Evolutionary conservation across 495 filamentous ascomycete species (phyloP), one percentile per base, ranked within the genome.

Genomic region (Aspergillus heteromorphus): DNA sequence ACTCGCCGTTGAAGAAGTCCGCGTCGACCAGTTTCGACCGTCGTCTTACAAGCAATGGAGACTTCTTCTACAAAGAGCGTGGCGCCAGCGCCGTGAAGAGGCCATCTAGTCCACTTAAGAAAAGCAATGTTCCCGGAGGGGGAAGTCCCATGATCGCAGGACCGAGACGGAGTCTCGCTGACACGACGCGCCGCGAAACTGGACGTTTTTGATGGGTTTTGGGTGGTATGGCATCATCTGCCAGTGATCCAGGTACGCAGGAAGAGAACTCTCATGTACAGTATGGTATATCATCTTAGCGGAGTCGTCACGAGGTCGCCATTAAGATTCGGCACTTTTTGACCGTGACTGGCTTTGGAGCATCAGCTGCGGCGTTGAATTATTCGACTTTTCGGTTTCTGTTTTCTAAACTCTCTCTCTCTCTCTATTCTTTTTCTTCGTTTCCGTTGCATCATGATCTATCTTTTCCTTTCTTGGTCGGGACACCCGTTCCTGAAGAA

Each of bases 1-100:
- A 87, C 49, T 92, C 88, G 10, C 90, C 90, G 11, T 72, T 95
- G 23, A 83, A 87, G 55, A 92, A 92, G 45, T 74, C 75, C 17
- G 66, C 70, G 17, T 75, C 78, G 11, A 68, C 73, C 14, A 67
- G 72, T n/a, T 69, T 79, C 45, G 69, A 72, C 2, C 71, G 68
- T 19, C 62, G 72, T 19, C 53, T 71, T 16, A 66, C 72, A 49
- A 68, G 58, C 45, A 68, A 60, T 13, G 66, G 67, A 0, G 71
- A 73, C 19, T 71, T 71, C 23, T 66, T 69, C 40, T 71, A 74
- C 45, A 73, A 66, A 48, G 74, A 79, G 38, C 60, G 71, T 43
- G 69, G 65, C 27, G 57, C 66, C 18, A 72, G 66, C 45, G 66
- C 71, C 2, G 21, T 68, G 57, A 72, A 67, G 51, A 64, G 67